A percentile compares a stretch with the other conserved stretches of the same genome.
Evolutionary conservation across 2,329 filamentous ascomycete species (phyloP).

Genomic region (Colletotrichum orbiculare): DNA sequence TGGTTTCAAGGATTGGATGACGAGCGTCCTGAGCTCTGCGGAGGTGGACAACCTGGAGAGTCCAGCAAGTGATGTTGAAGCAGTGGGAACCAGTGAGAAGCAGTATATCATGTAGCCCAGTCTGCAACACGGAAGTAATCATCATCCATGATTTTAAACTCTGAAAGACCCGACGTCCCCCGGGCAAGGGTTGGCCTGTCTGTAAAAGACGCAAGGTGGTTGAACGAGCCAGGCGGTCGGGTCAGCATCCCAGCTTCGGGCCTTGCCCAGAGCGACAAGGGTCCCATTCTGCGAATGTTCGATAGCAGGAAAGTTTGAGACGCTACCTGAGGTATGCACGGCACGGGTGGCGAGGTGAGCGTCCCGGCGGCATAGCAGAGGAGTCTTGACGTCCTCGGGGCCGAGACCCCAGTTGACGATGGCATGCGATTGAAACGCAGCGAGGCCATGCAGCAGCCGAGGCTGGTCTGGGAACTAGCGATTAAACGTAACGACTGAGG

Average conservation of each 20-base stretch:
- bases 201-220: slow-evolving; percentile 3
- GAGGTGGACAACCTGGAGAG: background rate
- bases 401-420: slow-evolving; percentile 9
- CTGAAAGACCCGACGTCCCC: slow-evolving; percentile 6
- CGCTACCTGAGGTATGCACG: background rate
- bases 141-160: slow-evolving; percentile 27
- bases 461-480: too few species aligned
- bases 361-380: slow-evolving; percentile 3
- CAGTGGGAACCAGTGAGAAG: slow-evolving; percentile 4
- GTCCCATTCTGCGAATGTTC: background rate
- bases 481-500: too few species aligned
- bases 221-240: slow-evolving; percentile 29
- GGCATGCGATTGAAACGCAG: too few species aligned
- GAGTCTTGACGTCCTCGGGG: slow-evolving; percentile 11
- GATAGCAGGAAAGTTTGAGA: slow-evolving; percentile 24
- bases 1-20: slow-evolving; percentile 25
- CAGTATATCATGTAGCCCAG: background rate
- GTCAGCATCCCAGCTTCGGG: slow-evolving; percentile 16
- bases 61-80: background rate
- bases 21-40: slow-evolving; percentile 4
- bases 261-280: too few species aligned
- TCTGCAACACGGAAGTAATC: background rate
- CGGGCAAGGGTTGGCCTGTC: slow-evolving; percentile 28
- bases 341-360: slow-evolving; percentile 26
- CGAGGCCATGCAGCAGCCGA: too few species aligned